Percentiles rank a stretch among this genome's conserved stretches.
Conservation (phyloP, 345 rosid genomes). For the Lepidium sativum region DNA sequence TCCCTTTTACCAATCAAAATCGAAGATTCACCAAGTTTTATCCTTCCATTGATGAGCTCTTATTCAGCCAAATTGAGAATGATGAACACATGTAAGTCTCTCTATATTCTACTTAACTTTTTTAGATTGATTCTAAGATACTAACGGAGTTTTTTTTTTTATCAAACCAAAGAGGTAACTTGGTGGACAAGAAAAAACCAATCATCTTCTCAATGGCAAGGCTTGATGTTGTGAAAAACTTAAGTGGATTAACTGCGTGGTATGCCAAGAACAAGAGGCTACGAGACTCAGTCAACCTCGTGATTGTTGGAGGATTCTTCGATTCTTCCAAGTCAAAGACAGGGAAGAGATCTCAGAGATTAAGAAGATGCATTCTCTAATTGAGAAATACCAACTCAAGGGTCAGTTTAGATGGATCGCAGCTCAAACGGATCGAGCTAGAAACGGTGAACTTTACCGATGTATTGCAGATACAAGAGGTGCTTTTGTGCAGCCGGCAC, state of each 20-base stretch:
- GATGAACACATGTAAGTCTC: conserved; percentile 63
- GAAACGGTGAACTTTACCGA: conserved; percentile 70
- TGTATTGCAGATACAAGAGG: conserved; percentile 66
- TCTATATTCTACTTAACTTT: background rate
- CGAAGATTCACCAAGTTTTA: conserved; percentile 42
- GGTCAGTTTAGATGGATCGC: conserved; percentile 80
- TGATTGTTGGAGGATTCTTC: conserved; percentile 64
- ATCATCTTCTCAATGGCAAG: conserved; percentile 97
- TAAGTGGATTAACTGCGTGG: conserved; percentile 79
- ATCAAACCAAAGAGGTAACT: conserved; percentile 44
- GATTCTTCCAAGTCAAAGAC: conserved; percentile 63
- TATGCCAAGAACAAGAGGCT: conserved; percentile 76
- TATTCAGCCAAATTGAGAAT: conserved; percentile 49
- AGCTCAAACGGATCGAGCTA: conserved; percentile 48
- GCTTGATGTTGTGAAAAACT: conserved; percentile 76
- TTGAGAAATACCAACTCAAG: conserved; percentile 58
- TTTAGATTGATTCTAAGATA: background rate
- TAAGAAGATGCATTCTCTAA: conserved; percentile 54
- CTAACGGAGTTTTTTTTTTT: background rate
- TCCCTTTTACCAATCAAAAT: conserved; percentile 49
- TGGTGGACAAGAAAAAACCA: conserved; percentile 71
- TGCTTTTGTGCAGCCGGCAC: conserved; percentile 72
- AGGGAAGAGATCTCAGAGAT: conserved; percentile 79
- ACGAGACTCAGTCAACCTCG: conserved; percentile 52
- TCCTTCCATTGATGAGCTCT: conserved; percentile 55